Conservation (phyloP, 257 asterid genomes). For the Solanum phureja region DNA sequence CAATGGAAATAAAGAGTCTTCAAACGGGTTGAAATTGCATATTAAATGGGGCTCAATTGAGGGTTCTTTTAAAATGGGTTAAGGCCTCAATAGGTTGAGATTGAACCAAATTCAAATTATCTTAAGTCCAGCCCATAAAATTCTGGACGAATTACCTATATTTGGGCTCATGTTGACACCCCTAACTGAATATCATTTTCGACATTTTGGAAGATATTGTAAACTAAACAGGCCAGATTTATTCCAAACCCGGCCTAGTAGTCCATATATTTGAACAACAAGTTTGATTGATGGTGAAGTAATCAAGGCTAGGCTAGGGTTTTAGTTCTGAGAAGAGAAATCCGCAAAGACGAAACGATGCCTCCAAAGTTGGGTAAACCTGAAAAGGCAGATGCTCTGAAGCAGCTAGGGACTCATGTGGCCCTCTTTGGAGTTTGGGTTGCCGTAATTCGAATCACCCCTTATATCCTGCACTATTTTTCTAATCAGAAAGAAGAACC, state of each 20-base stretch:
- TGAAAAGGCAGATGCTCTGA: constrained; percentile 76
- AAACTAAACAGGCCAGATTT: not conserved
- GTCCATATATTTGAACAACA: not conserved
- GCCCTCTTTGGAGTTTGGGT: constrained; percentile 77
- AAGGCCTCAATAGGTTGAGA: not conserved
- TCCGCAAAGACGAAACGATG: constrained; percentile 24
- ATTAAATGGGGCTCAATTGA: not conserved
- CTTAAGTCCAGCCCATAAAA: not conserved
- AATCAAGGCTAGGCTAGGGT: constrained; percentile 23
- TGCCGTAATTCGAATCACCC: constrained; percentile 59
- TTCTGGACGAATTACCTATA: no score
- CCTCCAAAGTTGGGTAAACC: constrained; percentile 79
- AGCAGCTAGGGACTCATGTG: constrained; percentile 76
- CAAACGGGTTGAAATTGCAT: not conserved
- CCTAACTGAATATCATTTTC: not conserved
- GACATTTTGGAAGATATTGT: not conserved
- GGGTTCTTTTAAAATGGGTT: not conserved
- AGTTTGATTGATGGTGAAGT: not conserved
- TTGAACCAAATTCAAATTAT: not conserved
- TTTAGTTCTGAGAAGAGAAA: not conserved
- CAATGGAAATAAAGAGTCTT: not conserved
- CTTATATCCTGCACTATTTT: constrained; percentile 64
- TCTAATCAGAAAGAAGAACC: constrained; percentile 52
- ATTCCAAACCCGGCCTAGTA: not conserved
- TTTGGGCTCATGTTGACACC: not conserved